Base-by-base conservation (phyloP, 106 monocot genomes). In the Gastrodia elata region DNA sequence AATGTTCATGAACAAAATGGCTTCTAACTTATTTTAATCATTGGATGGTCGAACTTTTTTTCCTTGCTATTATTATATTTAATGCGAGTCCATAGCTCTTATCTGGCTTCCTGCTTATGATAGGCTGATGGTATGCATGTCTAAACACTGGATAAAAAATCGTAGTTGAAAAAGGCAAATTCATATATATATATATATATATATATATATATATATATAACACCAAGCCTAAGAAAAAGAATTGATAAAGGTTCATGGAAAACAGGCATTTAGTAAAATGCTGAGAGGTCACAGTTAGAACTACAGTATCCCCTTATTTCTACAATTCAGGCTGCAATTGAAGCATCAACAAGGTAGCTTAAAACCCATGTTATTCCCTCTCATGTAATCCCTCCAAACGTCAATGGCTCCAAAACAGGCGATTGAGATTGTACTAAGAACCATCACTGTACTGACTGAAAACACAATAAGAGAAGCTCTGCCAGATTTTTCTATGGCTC, bases 381-480 rank as follows among this genome's bases (percentile, higher is more conserved):
- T 77, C 8, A 15, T 67, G 77, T 84, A 84, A 22, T 88, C 76
- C 56, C 69, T 77, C 88, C 91, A 94, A 73, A 91, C 88, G 71
- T 83, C 88, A 15, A 91, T 37, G 2, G 88, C 82, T 10, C 94
- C 94, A 39, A 82, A 88, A 58, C 82, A 80, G 32, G 88, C 76
- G 20, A 88, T 83, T 0, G 84, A 82, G 10, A 86, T 70, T 9
- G 80, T 83, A 81, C 94, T 91, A 37, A 91, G 40, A 0, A 81
- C 86, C 94, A 94, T 84, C 55, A 91, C 85, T 2, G 49, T 82
- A 37, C 80, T 59, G 25, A 94, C 91, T 2, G 82, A 44, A 71
- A 94, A 94, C 35, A 94, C 80, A 33, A 94, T 88, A 8, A 88
- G 80, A 48, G 94, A 94, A 8, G 82, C 84, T 75, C 94, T 84